Conservation (phyloP, 2,329 filamentous ascomycete species). For the Fusarium sp. region DNA sequence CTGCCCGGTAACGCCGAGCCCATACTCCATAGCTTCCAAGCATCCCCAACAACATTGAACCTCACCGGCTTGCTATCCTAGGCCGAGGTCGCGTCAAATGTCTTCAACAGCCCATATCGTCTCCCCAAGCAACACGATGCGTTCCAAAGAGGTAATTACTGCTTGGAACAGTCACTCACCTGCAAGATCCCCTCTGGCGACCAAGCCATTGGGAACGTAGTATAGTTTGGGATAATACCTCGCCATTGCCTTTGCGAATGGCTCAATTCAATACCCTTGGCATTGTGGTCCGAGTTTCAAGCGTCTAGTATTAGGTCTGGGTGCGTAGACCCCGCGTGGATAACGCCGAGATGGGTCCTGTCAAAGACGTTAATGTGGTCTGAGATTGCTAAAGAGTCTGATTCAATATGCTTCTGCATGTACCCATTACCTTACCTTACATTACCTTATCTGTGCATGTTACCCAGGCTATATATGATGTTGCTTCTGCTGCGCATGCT, state of each 20-base stretch:
- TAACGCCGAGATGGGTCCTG: slow-evolving; percentile 20
- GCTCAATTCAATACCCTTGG: background rate
- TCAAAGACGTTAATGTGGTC: slow-evolving; percentile 18
- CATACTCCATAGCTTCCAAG: background rate
- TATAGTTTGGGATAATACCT: background rate
- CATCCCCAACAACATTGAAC: background rate
- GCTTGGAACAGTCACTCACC: background rate
- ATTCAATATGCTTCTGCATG: slow-evolving; percentile 4
- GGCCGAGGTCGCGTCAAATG: background rate
- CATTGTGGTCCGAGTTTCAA: background rate
- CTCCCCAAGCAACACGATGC: background rate
- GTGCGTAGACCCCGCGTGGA: slow-evolving; percentile 1
- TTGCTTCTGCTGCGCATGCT: slow-evolving; percentile 6
- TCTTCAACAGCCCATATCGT: slow-evolving; percentile 5
- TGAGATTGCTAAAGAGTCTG: slow-evolving; percentile 13
- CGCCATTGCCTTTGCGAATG: background rate
- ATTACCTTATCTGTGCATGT: background rate
- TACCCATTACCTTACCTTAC: background rate
- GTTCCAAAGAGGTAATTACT: slow-evolving; percentile 8
- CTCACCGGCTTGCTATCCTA: background rate
- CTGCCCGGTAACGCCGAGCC: background rate
- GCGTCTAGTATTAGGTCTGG: background rate
- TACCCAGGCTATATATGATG: background rate
- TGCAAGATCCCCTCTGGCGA: background rate
- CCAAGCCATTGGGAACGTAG: background rate